Evolutionary conservation across 148 eudicot genomes (phyloP).

Genomic region (Persicaria tinctoria): DNA sequence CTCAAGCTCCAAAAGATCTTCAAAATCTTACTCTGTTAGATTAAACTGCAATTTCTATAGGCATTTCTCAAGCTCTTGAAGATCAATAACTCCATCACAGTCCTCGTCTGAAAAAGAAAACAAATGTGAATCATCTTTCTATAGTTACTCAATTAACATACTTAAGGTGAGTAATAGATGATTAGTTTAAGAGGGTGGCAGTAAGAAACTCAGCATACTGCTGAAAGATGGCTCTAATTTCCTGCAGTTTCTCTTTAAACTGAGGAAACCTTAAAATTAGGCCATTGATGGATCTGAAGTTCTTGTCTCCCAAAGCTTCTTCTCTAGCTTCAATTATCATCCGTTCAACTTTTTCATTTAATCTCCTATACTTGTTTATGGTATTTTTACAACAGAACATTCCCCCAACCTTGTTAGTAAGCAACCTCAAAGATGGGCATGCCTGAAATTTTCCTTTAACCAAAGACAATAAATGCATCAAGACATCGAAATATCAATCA

Average conservation of each 20-base stretch:
- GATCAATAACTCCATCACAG: slow-evolving; percentile 40
- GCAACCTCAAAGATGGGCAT: slow-evolving; percentile 34
- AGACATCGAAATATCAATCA: not conserved
- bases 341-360: slow-evolving; percentile 44
- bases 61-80: slow-evolving; percentile 49
- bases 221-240: slow-evolving; percentile 41
- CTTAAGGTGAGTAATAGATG: too few relatives aligned
- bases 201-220: slow-evolving; percentile 40
- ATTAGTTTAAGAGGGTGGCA: too few relatives aligned
- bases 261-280: slow-evolving; percentile 60
- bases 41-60: slow-evolving; percentile 34
- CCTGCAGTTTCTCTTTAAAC: slow-evolving; percentile 50
- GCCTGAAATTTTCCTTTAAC: slow-evolving; percentile 33
- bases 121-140: not conserved
- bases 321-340: slow-evolving; percentile 49
- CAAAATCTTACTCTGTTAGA: slow-evolving; percentile 38
- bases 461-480: not conserved
- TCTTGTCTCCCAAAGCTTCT: slow-evolving; percentile 26
- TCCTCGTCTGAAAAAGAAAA: slow-evolving; percentile 38
- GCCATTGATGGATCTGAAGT: slow-evolving; percentile 51
- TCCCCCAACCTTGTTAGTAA: slow-evolving; percentile 40
- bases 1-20: slow-evolving; percentile 34
- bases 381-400: slow-evolving; percentile 30
- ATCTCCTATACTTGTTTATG: slow-evolving; percentile 37
- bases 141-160: not conserved